A percentile compares a stretch with the other conserved stretches of the same genome.
Evolutionary conservation across 1,284 basidiomycete species (phyloP).

Genomic region (Volvariella surrecta): DNA sequence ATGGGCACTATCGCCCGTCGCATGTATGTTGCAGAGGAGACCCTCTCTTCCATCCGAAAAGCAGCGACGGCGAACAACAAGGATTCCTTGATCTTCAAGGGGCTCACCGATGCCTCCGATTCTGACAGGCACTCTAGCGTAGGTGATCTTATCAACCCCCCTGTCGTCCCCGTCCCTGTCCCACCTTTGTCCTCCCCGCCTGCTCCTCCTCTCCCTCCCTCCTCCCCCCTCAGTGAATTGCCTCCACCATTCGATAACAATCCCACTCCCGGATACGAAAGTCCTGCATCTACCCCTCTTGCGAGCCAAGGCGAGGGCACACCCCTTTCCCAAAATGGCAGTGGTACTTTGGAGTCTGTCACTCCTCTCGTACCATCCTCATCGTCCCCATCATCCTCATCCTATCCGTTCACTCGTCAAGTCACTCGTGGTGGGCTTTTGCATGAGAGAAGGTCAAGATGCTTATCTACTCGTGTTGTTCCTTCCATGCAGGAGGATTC

Average conservation of each 20-base stretch:
- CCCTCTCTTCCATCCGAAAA: conserved; percentile 6
- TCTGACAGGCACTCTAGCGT: conserved; percentile 10
- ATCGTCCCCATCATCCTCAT: neutral
- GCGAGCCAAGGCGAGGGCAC: too few relatives aligned
- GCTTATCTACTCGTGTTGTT: conserved; percentile 1
- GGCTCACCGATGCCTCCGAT: conserved; percentile 1
- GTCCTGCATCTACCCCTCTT: too few relatives aligned
- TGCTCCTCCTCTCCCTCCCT: neutral
- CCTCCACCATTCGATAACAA: neutral
- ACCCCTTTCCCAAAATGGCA: too few relatives aligned
- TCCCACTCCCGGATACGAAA: too few relatives aligned
- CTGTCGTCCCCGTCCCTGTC: neutral
- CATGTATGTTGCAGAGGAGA: conserved; percentile 55
- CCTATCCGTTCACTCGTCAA: neutral
- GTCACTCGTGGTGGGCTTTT: neutral
- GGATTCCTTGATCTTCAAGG: neutral
- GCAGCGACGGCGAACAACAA: neutral
- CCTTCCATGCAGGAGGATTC: conserved; percentile 1
- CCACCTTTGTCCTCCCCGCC: neutral
- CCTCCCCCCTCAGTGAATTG: conserved; percentile 9
- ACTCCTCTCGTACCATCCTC: neutral
- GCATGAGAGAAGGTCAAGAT: conserved; percentile 1
- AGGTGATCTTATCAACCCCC: conserved; percentile 2
- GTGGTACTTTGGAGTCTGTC: conserved; percentile 6
- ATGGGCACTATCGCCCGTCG: conserved; percentile 45